Conservation (phyloP, 192 early-diverging fungal species). For the Phycomyces nitens region DNA sequence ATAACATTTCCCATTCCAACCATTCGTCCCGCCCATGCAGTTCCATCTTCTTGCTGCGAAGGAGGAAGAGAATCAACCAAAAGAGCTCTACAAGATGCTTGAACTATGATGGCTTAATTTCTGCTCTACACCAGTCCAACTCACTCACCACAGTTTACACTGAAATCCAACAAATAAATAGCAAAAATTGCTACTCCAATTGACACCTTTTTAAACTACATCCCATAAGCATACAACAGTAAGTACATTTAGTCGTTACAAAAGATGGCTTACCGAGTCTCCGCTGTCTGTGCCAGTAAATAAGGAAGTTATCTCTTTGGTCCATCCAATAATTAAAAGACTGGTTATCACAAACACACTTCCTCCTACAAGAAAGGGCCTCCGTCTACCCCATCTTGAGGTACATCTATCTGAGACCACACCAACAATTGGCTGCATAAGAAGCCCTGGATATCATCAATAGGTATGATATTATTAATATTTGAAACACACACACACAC, state of each 20-base stretch:
- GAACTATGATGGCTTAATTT: conserved; percentile 44
- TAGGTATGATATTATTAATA: too few relatives aligned
- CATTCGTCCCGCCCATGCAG: conserved; percentile 86
- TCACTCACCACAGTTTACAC: conserved; percentile 72
- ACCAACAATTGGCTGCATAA: conserved; percentile 84
- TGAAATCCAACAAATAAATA: conserved; percentile 92
- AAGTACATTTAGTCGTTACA: background rate
- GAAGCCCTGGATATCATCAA: conserved; percentile 41
- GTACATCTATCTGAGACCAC: conserved; percentile 78
- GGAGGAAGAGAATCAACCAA: conserved; percentile 81
- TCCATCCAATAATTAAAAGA: conserved; percentile 74
- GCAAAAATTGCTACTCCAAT: conserved; percentile 71
- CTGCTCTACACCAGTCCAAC: background rate
- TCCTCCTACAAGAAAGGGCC: conserved; percentile 85
- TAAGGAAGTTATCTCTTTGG: conserved; percentile 60
- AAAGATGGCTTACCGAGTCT: conserved; percentile 24
- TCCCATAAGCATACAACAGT: conserved; percentile 16
- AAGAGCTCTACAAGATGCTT: conserved; percentile 81
- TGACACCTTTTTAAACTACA: conserved; percentile 34
- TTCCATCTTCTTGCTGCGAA: conserved; percentile 80
- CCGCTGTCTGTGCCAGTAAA: conserved; percentile 28
- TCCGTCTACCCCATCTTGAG: conserved; percentile 66
- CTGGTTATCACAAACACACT: conserved; percentile 57
- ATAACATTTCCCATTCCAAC: conserved; percentile 80
- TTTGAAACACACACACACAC: background rate